Conservation (phyloP, 2,329 filamentous ascomycete genomes). For the Xylaria digitata region DNA sequence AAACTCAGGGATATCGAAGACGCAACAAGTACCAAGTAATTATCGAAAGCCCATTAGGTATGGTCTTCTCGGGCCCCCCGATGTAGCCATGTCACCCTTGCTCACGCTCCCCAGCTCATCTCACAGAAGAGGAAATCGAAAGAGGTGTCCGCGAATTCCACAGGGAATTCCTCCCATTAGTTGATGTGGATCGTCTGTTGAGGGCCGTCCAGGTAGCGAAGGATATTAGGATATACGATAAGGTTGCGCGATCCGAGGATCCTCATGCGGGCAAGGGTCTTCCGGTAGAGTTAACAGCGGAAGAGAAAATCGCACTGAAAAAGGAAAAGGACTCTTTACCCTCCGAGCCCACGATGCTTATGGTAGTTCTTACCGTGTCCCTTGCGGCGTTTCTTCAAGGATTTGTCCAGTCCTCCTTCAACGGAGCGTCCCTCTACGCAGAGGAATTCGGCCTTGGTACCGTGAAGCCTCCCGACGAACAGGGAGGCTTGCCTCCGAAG, state of each 20-base stretch:
- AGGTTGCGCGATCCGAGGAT: conserved; percentile 49
- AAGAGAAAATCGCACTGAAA: conserved; percentile 54
- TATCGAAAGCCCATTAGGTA: conserved; percentile 54
- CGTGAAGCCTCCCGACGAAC: background rate
- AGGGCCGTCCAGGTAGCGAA: conserved; percentile 57
- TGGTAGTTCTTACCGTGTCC: conserved; percentile 57
- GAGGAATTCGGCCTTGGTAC: conserved; percentile 20
- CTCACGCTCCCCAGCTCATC: conserved; percentile 48
- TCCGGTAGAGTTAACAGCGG: conserved; percentile 49
- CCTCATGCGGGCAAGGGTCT: conserved; percentile 42
- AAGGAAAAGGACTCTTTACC: conserved; percentile 55
- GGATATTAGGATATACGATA: conserved; percentile 54
- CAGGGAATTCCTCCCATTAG: conserved; percentile 44
- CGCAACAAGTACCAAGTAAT: conserved; percentile 51
- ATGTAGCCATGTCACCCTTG: background rate
- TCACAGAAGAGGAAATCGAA: conserved; percentile 54
- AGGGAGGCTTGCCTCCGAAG: background rate
- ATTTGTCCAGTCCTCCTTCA: conserved; percentile 59
- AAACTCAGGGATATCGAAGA: conserved; percentile 45
- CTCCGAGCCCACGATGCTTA: conserved; percentile 54
- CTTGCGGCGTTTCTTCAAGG: conserved; percentile 59
- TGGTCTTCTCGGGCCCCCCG: background rate
- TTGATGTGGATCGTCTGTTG: conserved; percentile 49
- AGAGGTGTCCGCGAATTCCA: conserved; percentile 52
- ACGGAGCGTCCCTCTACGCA: conserved; percentile 54